Base-by-base conservation (phyloP, 2,329 filamentous ascomycete genomes). In the Salinomyces thailandicus region DNA sequence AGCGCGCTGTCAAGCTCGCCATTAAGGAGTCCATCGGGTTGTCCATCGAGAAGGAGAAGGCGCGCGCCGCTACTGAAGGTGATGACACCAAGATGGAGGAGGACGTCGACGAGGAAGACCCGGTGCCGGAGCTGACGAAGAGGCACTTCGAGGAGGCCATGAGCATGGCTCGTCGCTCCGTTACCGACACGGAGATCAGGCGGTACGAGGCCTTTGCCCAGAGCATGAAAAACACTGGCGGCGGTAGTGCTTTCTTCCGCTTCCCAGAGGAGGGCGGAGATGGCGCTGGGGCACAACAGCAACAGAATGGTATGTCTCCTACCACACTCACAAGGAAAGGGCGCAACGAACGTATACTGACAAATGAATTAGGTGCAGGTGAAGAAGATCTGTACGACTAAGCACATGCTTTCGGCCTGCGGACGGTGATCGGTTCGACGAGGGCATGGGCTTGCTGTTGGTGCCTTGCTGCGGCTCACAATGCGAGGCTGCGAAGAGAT, bases 81-180 rank as follows among this genome's bases (percentile, higher is more conserved):
- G 82, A 85, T 55, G 81, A 83, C 53, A 70, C 78, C 46, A 80
- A 84, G 53, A 89, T 93, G 77, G 81, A 85, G 31, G 84, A 91
- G 48, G 75, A 77, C 31, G 57, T 61, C 22, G 72, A 75, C 31
- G 75, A 63, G 31, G 89, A 96, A 62, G 91, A 98, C 56, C 86
- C 89, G 31, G 91, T 98, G 26, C 91, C 91, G 11, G 83, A 95
- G 66, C 78, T 98, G 41, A 96, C 91, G 53, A 91, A 85, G 68
- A 82, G 81, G 40, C 91, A 98, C 68, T 98, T 98, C 60, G 89
- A 96, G 71, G 91, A 98, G 73, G 91, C 91, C 30, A 98, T 98
- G 91, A 79, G 83, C 63, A 80, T 81, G 63, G 91, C 91, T 46
- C 82, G 91, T 63, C 79, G 84, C 60, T 96, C 91, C 18, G 91